These are phyloP conservation scores for Selaginella tamariscina DNA, from an alignment of 75 land plant species.

Conservation along the genomic window DNA sequence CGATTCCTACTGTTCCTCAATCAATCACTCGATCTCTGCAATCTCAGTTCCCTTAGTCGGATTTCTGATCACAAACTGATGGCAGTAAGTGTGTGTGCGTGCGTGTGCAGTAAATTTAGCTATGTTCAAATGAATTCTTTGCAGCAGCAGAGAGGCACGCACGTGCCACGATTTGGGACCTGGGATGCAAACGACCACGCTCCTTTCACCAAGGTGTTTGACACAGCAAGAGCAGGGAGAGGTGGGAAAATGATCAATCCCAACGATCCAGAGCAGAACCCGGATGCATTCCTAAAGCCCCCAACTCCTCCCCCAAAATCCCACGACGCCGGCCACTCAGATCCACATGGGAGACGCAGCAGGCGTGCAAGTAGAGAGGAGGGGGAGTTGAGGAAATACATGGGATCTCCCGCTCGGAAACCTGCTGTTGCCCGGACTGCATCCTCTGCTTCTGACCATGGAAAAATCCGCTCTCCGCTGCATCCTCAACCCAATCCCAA, in stretches of 20 bases:
- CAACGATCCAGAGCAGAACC: slow-evolving; percentile 45
- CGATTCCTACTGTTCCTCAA: too few species aligned
- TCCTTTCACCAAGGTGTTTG: slow-evolving; percentile 60
- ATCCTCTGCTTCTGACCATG: neutral
- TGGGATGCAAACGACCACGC: slow-evolving; percentile 40
- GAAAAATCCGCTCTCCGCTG: neutral
- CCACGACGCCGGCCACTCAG: neutral
- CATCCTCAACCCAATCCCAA: neutral
- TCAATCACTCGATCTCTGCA: too few species aligned
- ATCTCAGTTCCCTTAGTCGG: too few species aligned
- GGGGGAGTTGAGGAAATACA: neutral
- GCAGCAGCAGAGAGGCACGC: slow-evolving; percentile 14
- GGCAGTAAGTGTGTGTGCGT: too few species aligned
- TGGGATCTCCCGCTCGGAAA: neutral
- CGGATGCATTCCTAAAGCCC: slow-evolving; percentile 9
- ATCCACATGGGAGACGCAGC: neutral
- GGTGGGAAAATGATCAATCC: slow-evolving; percentile 41
- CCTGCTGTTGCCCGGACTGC: neutral
- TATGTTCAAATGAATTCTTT: too few species aligned
- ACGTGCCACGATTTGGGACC: slow-evolving; percentile 64
- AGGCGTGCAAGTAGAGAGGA: neutral
- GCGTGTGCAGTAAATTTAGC: too few species aligned
- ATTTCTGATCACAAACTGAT: too few species aligned
- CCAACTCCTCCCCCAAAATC: neutral
- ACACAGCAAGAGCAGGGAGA: slow-evolving; percentile 46